Evolutionary conservation across 2,329 filamentous ascomycete genomes (phyloP).

Genomic region (Cryphonectria carpinicola): DNA sequence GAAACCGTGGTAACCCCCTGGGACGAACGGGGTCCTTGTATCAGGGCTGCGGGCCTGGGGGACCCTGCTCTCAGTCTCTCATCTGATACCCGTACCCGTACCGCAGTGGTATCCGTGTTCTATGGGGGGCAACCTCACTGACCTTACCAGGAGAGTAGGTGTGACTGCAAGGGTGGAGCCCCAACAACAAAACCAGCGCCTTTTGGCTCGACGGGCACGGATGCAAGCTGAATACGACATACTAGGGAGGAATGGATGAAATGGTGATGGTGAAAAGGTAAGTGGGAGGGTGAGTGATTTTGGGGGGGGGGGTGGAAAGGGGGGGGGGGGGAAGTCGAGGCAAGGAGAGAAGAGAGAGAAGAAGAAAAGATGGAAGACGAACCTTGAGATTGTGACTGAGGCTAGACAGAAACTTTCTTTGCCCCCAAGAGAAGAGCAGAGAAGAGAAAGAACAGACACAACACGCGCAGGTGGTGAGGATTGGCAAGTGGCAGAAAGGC

Average conservation of each 20-base stretch:
- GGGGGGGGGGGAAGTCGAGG: no score
- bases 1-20: slow-evolving; percentile 5
- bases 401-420: neutral
- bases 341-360: neutral
- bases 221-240: neutral
- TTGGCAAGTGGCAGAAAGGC: neutral
- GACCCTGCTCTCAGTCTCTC: neutral
- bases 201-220: neutral
- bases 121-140: neutral
- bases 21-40: slow-evolving; percentile 12
- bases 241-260: neutral
- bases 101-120: neutral
- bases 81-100: neutral
- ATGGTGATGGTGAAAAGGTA: neutral
- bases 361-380: neutral
- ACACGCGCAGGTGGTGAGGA: neutral
- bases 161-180: slow-evolving; percentile 7
- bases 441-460: neutral
- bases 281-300: no score
- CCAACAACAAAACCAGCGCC: neutral
- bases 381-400: neutral
- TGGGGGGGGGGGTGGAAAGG: no score
- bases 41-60: slow-evolving; percentile 18
- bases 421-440: neutral
- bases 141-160: neutral